These are phyloP conservation scores for Prunus yedoensis DNA, from an alignment of 331 rosid species.

Conservation along the genomic window DNA sequence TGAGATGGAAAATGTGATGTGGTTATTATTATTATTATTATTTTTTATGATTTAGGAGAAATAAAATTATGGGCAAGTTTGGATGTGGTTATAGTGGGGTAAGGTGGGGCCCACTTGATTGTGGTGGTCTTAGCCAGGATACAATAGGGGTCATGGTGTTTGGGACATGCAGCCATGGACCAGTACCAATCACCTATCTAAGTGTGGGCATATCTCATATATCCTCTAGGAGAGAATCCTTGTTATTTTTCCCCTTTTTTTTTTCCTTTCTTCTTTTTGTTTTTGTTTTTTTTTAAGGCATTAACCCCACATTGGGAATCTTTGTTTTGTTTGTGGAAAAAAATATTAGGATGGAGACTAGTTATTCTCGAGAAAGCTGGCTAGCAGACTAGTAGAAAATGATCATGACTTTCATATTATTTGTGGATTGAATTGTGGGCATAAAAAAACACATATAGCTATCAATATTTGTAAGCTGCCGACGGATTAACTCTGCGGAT, in stretches of 20 bases:
- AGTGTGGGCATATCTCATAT: slow-evolving; percentile 18
- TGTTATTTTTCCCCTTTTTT: neutral
- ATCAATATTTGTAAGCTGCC: slow-evolving; percentile 1
- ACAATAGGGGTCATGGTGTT: slow-evolving; percentile 34
- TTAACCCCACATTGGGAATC: slow-evolving; percentile 49
- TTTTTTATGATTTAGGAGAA: neutral
- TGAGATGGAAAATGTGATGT: neutral
- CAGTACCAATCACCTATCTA: slow-evolving; percentile 9
- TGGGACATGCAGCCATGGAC: slow-evolving; percentile 7
- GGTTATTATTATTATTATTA: neutral
- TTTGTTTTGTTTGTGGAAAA: slow-evolving; percentile 41
- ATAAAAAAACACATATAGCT: neutral
- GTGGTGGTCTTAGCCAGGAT: neutral
- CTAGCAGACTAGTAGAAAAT: neutral
- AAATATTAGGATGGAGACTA: slow-evolving; percentile 1
- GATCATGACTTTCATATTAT: neutral
- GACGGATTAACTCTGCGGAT: too few relatives aligned
- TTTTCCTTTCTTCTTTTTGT: neutral
- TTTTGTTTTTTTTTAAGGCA: neutral
- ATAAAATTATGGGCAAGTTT: slow-evolving; percentile 17
- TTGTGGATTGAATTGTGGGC: neutral
- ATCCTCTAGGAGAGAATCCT: slow-evolving; percentile 30
- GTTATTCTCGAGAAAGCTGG: slow-evolving; percentile 26
- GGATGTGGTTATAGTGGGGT: slow-evolving; percentile 11
- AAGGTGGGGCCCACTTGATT: slow-evolving; percentile 14